Evolutionary conservation across 2,329 filamentous ascomycete genomes (phyloP).

Genomic region (Fusarium vanettenii): DNA sequence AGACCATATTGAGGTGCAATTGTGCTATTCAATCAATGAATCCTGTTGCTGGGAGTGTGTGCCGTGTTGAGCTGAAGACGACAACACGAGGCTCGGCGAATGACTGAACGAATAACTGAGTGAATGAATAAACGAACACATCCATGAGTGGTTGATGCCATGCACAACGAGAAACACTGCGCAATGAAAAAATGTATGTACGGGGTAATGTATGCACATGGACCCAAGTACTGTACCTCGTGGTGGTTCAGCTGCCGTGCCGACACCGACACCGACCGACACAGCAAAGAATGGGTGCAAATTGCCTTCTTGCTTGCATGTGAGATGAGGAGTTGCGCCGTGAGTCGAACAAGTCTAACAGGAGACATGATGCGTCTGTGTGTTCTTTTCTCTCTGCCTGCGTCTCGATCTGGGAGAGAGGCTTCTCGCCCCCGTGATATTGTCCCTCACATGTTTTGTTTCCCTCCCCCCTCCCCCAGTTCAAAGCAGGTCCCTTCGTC

Average conservation of each 20-base stretch:
- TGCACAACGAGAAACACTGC: constrained; percentile 29
- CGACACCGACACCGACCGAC: background rate
- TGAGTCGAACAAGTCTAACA: background rate
- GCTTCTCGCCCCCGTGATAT: background rate
- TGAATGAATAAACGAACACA: background rate
- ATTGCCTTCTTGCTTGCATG: constrained; percentile 12
- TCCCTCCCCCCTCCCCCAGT: constrained; percentile 2
- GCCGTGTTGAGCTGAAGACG: background rate
- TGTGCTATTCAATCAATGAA: constrained; percentile 20
- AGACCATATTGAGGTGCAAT: constrained; percentile 25
- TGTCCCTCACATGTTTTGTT: constrained; percentile 2
- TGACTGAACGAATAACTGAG: background rate
- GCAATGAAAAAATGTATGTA: background rate
- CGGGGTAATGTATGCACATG: background rate
- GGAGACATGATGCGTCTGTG: constrained; percentile 3
- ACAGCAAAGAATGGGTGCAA: background rate
- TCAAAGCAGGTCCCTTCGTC: background rate
- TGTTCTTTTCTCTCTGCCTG: constrained; percentile 6
- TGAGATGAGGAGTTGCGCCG: constrained; percentile 1
- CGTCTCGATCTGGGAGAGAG: background rate
- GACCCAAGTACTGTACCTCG: background rate
- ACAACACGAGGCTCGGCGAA: background rate
- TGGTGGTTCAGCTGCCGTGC: constrained; percentile 7
- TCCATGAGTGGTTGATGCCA: background rate
- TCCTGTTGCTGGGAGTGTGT: background rate